Percentiles rank a stretch among this genome's conserved stretches.
Conservation (phyloP, 1,284 basidiomycete species). For the Naganishia sp. region DNA sequence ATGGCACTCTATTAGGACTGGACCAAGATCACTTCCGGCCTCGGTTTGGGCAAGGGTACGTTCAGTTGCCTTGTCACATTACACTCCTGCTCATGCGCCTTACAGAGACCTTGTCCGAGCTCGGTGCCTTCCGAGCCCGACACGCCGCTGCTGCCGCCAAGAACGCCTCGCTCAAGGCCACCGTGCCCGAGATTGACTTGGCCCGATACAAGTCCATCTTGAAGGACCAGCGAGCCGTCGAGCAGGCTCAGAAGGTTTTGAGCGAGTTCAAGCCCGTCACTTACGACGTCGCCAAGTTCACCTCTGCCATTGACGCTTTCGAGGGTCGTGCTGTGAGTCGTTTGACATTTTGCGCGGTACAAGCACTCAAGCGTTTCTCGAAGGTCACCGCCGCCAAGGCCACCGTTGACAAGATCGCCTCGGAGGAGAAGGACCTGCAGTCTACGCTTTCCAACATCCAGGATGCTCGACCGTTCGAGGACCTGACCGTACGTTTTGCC, state of each 20-base stretch:
- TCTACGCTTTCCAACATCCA: conserved; percentile 96
- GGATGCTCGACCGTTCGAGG: conserved; percentile 95
- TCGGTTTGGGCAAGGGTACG: conserved; percentile 88
- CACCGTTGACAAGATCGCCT: conserved; percentile 86
- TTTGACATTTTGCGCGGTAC: background rate
- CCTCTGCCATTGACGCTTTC: conserved; percentile 96
- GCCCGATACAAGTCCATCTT: conserved; percentile 85
- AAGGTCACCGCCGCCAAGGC: conserved; percentile 89
- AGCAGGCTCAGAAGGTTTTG: conserved; percentile 88
- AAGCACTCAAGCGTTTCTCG: background rate
- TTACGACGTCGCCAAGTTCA: conserved; percentile 88
- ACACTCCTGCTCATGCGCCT: background rate
- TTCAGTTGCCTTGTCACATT: conserved; percentile 24
- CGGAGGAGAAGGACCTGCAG: conserved; percentile 89
- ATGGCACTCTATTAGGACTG: conserved; percentile 67
- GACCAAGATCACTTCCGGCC: conserved; percentile 81
- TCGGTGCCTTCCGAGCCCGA: conserved; percentile 96
- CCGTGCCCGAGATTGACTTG: conserved; percentile 71
- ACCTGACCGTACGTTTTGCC: conserved; percentile 72
- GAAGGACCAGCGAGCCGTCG: conserved; percentile 89
- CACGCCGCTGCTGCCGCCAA: conserved; percentile 83
- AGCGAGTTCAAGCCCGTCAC: conserved; percentile 90
- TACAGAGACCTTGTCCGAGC: conserved; percentile 79
- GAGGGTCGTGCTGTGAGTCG: conserved; percentile 89
- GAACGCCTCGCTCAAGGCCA: conserved; percentile 67